Evolutionary conservation across 106 monocot species (phyloP).

Genomic region (Platanthera zijinensis): DNA sequence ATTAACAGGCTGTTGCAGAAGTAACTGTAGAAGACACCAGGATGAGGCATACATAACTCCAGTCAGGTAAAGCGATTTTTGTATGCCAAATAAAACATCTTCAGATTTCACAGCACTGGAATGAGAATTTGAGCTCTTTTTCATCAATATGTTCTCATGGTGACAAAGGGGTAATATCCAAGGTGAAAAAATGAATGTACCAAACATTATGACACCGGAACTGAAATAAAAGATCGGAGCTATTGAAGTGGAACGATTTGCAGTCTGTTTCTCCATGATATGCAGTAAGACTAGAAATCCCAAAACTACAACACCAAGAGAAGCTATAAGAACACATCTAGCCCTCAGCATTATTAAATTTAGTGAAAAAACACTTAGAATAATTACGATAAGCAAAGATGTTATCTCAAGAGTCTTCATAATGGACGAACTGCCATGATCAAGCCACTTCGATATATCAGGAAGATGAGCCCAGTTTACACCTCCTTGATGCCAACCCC

Average conservation of each 20-base stretch:
- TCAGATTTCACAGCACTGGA: conserved; percentile 1
- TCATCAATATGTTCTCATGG: background rate
- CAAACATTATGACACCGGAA: conserved; percentile 22
- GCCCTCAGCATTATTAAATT: conserved; percentile 19
- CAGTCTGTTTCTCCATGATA: conserved; percentile 22
- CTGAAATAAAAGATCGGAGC: conserved; percentile 41
- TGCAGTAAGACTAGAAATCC: conserved; percentile 46
- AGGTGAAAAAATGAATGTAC: conserved; percentile 36
- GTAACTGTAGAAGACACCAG: conserved; percentile 90
- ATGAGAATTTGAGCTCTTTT: conserved; percentile 8
- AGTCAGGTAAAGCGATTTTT: conserved; percentile 38
- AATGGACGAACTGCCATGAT: conserved; percentile 30
- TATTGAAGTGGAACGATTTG: conserved; percentile 26
- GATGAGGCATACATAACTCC: conserved; percentile 43
- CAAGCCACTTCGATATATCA: conserved; percentile 84
- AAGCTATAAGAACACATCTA: conserved; percentile 16
- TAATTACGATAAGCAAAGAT: conserved; percentile 40
- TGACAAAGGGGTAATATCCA: conserved; percentile 38
- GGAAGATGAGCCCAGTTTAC: conserved; percentile 83
- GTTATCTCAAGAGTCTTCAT: conserved; percentile 44
- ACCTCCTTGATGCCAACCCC: conserved; percentile 98
- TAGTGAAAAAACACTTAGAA: conserved; percentile 29
- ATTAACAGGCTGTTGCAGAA: conserved; percentile 81
- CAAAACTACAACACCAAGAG: conserved; percentile 32
- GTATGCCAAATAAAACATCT: conserved; percentile 17